These are phyloP conservation scores for Pyronema domesticum DNA, from an alignment of 495 filamentous ascomycete genomes.

Conservation along the genomic window DNA sequence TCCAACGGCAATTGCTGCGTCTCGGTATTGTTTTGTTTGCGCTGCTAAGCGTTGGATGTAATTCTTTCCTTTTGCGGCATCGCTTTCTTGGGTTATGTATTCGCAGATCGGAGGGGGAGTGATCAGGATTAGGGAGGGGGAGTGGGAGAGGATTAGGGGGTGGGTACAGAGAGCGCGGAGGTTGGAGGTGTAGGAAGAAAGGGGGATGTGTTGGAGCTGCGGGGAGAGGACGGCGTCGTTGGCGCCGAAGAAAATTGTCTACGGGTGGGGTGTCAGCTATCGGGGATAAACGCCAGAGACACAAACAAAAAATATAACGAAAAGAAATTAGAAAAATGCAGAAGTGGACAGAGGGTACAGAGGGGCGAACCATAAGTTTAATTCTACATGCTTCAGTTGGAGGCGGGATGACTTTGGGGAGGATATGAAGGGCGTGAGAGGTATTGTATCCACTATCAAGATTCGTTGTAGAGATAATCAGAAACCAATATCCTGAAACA, in stretches of 20 bases:
- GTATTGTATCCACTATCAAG: conserved; percentile 61
- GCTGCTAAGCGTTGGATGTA: conserved; percentile 42
- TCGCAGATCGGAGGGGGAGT: conserved; percentile 70
- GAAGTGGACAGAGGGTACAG: background rate
- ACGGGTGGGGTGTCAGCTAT: background rate
- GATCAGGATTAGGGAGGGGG: conserved; percentile 53
- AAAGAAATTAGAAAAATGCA: background rate
- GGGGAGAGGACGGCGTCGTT: conserved; percentile 60
- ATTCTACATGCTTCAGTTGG: conserved; percentile 39
- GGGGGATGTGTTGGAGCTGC: conserved; percentile 51
- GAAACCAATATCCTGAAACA: no score
- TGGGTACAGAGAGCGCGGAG: conserved; percentile 51
- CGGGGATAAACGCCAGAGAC: no score
- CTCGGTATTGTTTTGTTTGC: conserved; percentile 50
- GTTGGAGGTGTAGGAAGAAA: conserved; percentile 54
- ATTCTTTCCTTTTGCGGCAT: conserved; percentile 32
- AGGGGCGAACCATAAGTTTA: conserved; percentile 43
- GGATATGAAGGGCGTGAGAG: conserved; percentile 40
- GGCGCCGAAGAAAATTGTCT: conserved; percentile 72
- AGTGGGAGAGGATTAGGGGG: conserved; percentile 46
- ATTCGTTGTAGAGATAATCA: no score
- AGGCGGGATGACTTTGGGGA: conserved; percentile 39
- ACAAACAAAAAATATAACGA: background rate
- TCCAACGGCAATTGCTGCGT: conserved; percentile 48
- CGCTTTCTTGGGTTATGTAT: conserved; percentile 40